A percentile compares a stretch with the other conserved stretches of the same genome.
These are phyloP conservation scores for Juncus effusus DNA, from an alignment of 176 grass and related monocot species.

Conservation along the genomic window DNA sequence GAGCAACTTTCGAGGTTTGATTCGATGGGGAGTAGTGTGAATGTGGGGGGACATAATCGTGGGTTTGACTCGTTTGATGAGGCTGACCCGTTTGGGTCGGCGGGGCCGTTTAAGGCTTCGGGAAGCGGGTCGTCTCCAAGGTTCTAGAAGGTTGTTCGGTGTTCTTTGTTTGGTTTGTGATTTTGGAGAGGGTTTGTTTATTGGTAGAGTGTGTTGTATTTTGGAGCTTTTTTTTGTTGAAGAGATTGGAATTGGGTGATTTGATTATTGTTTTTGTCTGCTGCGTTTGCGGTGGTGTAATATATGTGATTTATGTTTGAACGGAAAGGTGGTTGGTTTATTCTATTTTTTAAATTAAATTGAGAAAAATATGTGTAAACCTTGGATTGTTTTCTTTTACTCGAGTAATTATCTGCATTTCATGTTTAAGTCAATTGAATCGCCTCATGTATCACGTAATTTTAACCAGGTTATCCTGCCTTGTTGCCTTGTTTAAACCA, in stretches of 20 bases:
- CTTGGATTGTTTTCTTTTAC: too few relatives aligned
- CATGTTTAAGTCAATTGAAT: too few relatives aligned
- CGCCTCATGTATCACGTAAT: too few relatives aligned
- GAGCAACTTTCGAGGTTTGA: conserved; percentile 54
- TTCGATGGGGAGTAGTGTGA: conserved; percentile 46
- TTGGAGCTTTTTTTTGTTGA: conserved; percentile 15
- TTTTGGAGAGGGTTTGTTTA: conserved; percentile 2
- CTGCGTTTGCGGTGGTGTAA: too few relatives aligned
- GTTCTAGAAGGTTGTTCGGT: conserved; percentile 37
- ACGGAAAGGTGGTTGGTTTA: too few relatives aligned
- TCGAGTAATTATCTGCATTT: too few relatives aligned
- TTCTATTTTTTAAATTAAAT: too few relatives aligned
- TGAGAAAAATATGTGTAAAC: too few relatives aligned
- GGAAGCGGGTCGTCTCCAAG: conserved; percentile 47
- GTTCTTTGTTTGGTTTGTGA: conserved; percentile 20
- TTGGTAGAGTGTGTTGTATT: conserved; percentile 24
- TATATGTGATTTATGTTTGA: too few relatives aligned
- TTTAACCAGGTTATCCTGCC: too few relatives aligned
- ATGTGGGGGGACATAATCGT: conserved; percentile 48
- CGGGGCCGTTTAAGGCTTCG: conserved; percentile 85
- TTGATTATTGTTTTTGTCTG: too few relatives aligned
- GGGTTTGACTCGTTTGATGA: conserved; percentile 97
- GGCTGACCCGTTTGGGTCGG: conserved; percentile 80
- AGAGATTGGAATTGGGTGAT: neutral
- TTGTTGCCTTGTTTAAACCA: too few relatives aligned